phyloP scores from a whole-genome alignment of 2,329 filamentous ascomycete genomes.

The Pseudopithomyces maydicus region DNA sequence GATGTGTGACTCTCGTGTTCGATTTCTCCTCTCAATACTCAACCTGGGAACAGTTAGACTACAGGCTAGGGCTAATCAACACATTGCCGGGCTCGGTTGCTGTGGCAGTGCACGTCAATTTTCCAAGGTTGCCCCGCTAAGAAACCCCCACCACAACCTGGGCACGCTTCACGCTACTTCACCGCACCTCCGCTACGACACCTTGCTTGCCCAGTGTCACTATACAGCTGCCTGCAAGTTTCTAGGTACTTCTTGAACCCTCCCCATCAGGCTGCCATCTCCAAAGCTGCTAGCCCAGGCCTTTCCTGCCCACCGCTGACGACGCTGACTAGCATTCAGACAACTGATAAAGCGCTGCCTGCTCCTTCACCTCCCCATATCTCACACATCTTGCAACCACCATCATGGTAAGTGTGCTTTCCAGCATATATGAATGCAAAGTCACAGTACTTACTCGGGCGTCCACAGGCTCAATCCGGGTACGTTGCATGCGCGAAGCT shows the following conservation, averaged over 20 bases:
- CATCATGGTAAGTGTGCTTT: slow-evolving; percentile 41
- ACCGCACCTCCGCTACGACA: slow-evolving; percentile 26
- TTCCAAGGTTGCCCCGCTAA: slow-evolving; percentile 2
- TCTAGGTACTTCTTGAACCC: slow-evolving; percentile 33
- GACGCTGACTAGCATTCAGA: slow-evolving; percentile 44
- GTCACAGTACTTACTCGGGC: slow-evolving; percentile 21
- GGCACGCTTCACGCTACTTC: slow-evolving; percentile 9
- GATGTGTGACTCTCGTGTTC: no score
- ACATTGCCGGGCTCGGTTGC: slow-evolving; percentile 10
- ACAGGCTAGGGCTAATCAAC: slow-evolving; percentile 2
- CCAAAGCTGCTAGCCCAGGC: slow-evolving; percentile 11
- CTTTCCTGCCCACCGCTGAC: slow-evolving; percentile 34
- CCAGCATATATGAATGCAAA: not conserved
- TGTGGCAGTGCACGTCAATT: slow-evolving; percentile 17
- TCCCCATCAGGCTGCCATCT: slow-evolving; percentile 22
- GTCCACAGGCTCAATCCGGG: slow-evolving; percentile 49
- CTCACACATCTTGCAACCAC: slow-evolving; percentile 26
- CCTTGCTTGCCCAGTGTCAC: slow-evolving; percentile 25
- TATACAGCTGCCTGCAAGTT: slow-evolving; percentile 20
- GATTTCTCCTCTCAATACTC: not conserved
- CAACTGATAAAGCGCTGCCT: slow-evolving; percentile 41
- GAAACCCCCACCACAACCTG: slow-evolving; percentile 24
- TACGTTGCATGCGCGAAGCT: slow-evolving; percentile 38
- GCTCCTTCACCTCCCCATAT: slow-evolving; percentile 20
- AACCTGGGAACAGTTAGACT: not conserved